phyloP scores from a whole-genome alignment of 257 asterid species.

The Capsicum rhomboideum region DNA sequence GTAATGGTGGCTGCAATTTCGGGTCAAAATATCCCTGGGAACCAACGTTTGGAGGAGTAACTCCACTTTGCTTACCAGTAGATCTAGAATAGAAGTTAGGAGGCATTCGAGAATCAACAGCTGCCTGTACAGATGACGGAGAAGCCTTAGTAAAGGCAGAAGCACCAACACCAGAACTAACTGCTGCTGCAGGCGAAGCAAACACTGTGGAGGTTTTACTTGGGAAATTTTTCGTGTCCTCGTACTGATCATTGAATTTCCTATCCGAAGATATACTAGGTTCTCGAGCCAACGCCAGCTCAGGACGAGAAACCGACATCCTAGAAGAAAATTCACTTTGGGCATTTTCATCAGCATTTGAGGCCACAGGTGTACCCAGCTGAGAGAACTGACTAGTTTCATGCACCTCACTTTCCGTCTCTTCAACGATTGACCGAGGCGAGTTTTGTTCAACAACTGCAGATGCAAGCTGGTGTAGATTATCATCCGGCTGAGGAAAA shows the following conservation, averaged over 20 bases:
- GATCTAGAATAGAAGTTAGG: conserved; percentile 38
- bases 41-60: conserved; percentile 24
- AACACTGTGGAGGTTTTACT: conserved; percentile 24
- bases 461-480: conserved; percentile 44
- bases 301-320: conserved; percentile 69
- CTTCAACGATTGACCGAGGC: conserved; percentile 87
- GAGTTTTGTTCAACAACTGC: conserved; percentile 50
- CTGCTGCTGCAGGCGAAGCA: conserved; percentile 36
- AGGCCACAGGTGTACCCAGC: conserved; percentile 38
- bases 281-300: conserved; percentile 47
- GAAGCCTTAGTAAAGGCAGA: conserved; percentile 33
- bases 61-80: conserved; percentile 27
- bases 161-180: conserved; percentile 34
- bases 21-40: conserved; percentile 63
- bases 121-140: conserved; percentile 26
- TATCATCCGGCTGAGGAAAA: conserved; percentile 83
- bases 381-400: conserved; percentile 55
- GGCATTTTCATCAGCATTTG: conserved; percentile 54
- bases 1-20: conserved; percentile 47
- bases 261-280: conserved; percentile 71
- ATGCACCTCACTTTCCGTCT: conserved; percentile 66
- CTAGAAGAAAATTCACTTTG: conserved; percentile 74
- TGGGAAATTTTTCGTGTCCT: conserved; percentile 37
- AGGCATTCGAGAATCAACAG: conserved; percentile 50
- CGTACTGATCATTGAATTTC: conserved; percentile 51